Conservation (phyloP, 495 filamentous ascomycete genomes). For the Aspergillus egyptiacus region DNA sequence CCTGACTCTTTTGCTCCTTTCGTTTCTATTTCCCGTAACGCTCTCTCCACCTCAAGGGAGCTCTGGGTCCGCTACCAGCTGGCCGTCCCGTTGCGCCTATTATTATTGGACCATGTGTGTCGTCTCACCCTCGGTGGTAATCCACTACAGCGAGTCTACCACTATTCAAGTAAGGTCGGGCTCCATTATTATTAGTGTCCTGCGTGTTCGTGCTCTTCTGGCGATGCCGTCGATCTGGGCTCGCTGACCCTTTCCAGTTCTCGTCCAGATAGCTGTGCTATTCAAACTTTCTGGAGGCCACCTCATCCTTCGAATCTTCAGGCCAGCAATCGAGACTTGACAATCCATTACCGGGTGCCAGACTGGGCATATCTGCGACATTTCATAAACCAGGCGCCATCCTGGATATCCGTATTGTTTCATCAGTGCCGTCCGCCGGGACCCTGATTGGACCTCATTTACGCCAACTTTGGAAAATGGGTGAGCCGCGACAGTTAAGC, state of each 20-base stretch:
- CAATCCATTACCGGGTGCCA: not conserved
- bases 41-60: conserved; percentile 7
- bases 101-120: conserved; percentile 9
- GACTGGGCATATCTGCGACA: not conserved
- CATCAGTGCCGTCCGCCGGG: not conserved
- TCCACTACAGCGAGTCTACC: too few relatives aligned
- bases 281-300: too few relatives aligned
- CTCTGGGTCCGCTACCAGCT: too few relatives aligned
- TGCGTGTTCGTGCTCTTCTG: not conserved
- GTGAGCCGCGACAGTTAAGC: too few relatives aligned
- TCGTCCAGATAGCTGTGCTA: conserved; percentile 17
- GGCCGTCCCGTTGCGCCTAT: not conserved
- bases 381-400: not conserved
- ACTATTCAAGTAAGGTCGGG: conserved; percentile 1
- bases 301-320: conserved; percentile 2
- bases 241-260: conserved; percentile 7
- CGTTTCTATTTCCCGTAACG: too few relatives aligned
- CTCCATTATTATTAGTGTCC: conserved; percentile 1
- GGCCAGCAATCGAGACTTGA: not conserved
- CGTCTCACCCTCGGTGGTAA: conserved; percentile 7
- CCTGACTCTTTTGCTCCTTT: too few relatives aligned
- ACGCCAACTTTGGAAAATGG: too few relatives aligned
- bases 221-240: conserved; percentile 13
- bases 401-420: not conserved
- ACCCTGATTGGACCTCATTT: not conserved